phyloP scores from a whole-genome alignment of 257 asterid species.

The Craterostigma plantagineum region DNA sequence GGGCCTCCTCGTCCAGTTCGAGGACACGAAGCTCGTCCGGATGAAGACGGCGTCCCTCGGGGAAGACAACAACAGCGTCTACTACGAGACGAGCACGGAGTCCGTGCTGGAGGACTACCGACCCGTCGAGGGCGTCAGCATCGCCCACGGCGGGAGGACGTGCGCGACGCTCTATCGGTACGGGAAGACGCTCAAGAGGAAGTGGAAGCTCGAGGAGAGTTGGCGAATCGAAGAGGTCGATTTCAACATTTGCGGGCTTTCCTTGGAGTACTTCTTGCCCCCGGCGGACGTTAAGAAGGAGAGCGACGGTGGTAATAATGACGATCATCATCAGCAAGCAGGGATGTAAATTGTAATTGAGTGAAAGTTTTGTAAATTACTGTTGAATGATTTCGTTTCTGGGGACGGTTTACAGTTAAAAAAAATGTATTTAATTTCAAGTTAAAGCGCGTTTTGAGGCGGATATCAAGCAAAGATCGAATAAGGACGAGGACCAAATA shows the following conservation, averaged over 20 bases:
- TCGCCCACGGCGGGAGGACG: slow-evolving; percentile 71
- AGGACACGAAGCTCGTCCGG: slow-evolving; percentile 56
- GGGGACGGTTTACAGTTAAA: too few relatives aligned
- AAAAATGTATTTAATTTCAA: too few relatives aligned
- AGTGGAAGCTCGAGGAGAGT: slow-evolving; percentile 62
- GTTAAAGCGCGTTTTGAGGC: too few relatives aligned
- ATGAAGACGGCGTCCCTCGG: slow-evolving; percentile 38
- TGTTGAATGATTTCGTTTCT: too few relatives aligned
- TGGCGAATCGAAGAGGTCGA: slow-evolving; percentile 87
- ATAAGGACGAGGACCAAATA: too few relatives aligned
- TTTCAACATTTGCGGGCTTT: slow-evolving; percentile 60
- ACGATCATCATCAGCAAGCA: slow-evolving; percentile 10
- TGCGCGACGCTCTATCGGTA: slow-evolving; percentile 48
- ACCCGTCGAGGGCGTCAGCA: slow-evolving; percentile 47
- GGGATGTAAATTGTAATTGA: too few relatives aligned
- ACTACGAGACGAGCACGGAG: slow-evolving; percentile 68
- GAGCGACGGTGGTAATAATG: slow-evolving; percentile 11
- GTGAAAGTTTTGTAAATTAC: too few relatives aligned
- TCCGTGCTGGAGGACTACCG: slow-evolving; percentile 50
- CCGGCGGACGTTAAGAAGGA: slow-evolving; percentile 44
- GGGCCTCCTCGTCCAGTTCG: slow-evolving; percentile 56
- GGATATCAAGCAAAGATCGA: too few relatives aligned
- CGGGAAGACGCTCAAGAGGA: slow-evolving; percentile 38
- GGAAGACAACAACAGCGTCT: slow-evolving; percentile 36
- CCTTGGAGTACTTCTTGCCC: slow-evolving; percentile 59